Evolutionary conservation across 2,329 filamentous ascomycete species (phyloP).

Genomic region (Aspergillus novoparasiticus): DNA sequence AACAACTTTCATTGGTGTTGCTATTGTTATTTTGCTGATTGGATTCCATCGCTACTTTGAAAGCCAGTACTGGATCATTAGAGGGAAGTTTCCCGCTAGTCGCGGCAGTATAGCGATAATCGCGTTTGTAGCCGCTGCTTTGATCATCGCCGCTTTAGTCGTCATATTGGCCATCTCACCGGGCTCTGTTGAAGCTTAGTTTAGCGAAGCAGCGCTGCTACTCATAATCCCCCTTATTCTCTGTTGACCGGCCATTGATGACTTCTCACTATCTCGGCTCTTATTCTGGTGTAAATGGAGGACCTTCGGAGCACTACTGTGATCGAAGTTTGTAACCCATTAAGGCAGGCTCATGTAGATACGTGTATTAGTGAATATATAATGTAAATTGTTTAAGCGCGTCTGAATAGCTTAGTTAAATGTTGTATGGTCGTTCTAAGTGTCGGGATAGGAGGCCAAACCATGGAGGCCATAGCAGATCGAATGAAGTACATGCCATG

Average conservation of each 20-base stretch:
- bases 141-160: constrained; percentile 62
- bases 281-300: neutral
- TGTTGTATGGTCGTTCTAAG: neutral
- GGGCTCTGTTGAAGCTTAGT: constrained; percentile 34
- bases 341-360: neutral
- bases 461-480: neutral
- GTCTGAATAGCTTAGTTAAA: neutral
- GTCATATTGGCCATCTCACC: constrained; percentile 61
- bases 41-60: constrained; percentile 70
- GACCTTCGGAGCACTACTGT: neutral
- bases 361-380: neutral
- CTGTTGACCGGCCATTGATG: neutral
- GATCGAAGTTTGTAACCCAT: neutral
- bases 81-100: constrained; percentile 67
- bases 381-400: neutral
- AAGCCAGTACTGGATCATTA: constrained; percentile 67
- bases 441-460: neutral
- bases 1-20: constrained; percentile 64
- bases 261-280: neutral
- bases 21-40: constrained; percentile 61
- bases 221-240: neutral
- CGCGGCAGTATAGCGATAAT: constrained; percentile 64
- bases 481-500: neutral
- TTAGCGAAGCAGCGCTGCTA: neutral
- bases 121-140: constrained; percentile 54